Evolutionary conservation across 306 rosid species (phyloP).

Genomic region (Cucurbita pepo): DNA sequence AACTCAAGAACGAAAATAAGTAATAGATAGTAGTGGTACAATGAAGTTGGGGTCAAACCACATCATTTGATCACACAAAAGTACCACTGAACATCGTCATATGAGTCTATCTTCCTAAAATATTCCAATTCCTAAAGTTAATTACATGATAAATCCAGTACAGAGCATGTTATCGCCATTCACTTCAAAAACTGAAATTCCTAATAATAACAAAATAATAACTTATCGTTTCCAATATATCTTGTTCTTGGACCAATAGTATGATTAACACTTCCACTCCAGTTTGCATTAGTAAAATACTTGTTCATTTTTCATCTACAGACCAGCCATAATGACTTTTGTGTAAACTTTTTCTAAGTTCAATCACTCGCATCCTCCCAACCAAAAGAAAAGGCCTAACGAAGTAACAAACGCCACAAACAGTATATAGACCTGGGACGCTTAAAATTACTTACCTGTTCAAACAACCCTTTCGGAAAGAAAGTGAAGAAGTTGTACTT

Average conservation of each 20-base stretch:
- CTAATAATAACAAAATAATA: not conserved
- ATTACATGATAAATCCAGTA: not conserved
- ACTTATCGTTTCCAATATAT: not conserved
- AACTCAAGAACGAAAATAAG: not conserved
- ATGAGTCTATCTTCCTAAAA: not conserved
- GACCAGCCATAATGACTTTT: not conserved
- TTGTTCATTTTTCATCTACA: not conserved
- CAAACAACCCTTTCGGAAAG: slow-evolving; percentile 85
- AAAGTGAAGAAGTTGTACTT: slow-evolving; percentile 76
- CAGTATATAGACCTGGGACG: not conserved
- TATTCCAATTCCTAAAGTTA: not conserved
- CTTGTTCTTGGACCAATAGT: not conserved
- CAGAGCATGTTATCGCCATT: not conserved
- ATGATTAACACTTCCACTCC: not conserved
- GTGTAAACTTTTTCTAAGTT: not conserved
- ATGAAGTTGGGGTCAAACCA: not conserved
- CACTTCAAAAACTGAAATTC: not conserved
- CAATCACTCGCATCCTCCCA: not conserved
- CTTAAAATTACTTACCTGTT: slow-evolving; percentile 53
- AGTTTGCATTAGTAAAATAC: not conserved
- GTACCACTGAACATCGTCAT: not conserved
- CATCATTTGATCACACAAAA: not conserved
- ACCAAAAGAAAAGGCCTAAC: not conserved
- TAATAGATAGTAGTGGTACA: not conserved
- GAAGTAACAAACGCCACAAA: not conserved